phyloP scores from a whole-genome alignment of 106 monocot genomes.

The Allium fistulosum region DNA sequence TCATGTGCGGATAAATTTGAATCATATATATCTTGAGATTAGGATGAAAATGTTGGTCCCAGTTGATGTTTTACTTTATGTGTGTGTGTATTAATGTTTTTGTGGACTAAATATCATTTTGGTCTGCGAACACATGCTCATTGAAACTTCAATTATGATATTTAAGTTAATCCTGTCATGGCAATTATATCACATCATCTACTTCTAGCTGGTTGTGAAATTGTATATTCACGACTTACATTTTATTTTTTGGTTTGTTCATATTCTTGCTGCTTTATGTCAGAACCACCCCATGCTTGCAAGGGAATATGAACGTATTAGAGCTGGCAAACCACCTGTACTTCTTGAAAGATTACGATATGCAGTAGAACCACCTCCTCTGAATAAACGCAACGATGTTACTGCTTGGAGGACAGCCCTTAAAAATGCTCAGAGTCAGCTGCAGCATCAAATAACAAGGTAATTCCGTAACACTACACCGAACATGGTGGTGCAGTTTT shows the following conservation, averaged over 20 bases:
- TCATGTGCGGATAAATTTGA: too few relatives aligned
- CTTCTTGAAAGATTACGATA: constrained; percentile 85
- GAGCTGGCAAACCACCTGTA: constrained; percentile 85
- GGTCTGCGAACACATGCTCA: too few relatives aligned
- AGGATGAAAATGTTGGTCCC: too few relatives aligned
- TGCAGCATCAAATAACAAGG: constrained; percentile 90
- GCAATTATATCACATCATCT: not conserved
- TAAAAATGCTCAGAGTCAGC: constrained; percentile 66
- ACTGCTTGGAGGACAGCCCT: constrained; percentile 75
- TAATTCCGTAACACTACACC: not conserved
- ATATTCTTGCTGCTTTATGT: not conserved
- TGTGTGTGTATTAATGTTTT: too few relatives aligned
- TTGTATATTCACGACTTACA: too few relatives aligned
- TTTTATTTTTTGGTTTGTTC: too few relatives aligned
- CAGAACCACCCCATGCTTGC: constrained; percentile 96
- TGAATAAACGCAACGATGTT: constrained; percentile 80
- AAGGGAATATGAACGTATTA: constrained; percentile 89
- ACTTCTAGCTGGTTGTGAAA: not conserved
- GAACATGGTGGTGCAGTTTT: too few relatives aligned
- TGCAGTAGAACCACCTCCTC: constrained; percentile 64
- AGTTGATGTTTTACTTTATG: too few relatives aligned
- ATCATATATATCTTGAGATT: too few relatives aligned
- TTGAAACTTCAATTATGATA: too few relatives aligned
- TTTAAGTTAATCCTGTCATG: not conserved
- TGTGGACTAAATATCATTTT: too few relatives aligned